A percentile compares a stretch with the other conserved stretches of the same genome.
Evolutionary conservation across 192 early-diverging fungal species (phyloP).

Genomic region (Entophlyctis helioformis): DNA sequence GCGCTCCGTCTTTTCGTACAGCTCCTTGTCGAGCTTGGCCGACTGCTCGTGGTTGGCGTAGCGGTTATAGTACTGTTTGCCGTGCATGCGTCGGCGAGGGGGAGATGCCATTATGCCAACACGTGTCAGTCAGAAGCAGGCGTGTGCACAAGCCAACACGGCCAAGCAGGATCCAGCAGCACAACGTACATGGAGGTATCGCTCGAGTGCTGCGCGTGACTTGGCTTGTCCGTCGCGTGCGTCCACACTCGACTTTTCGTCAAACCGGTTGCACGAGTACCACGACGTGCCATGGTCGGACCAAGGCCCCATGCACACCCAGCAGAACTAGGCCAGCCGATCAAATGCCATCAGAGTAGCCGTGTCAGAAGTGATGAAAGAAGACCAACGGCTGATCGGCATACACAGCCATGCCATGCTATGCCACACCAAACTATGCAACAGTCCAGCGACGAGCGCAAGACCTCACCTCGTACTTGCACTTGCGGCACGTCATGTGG

Average conservation of each 20-base stretch:
- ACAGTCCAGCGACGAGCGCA: too few relatives aligned
- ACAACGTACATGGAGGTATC: constrained; percentile 82
- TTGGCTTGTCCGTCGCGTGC: constrained; percentile 81
- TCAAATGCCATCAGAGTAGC: constrained; percentile 1
- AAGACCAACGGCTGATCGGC: too few relatives aligned
- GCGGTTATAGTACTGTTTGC: constrained; percentile 88
- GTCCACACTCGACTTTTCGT: constrained; percentile 77
- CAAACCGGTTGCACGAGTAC: constrained; percentile 97
- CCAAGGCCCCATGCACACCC: constrained; percentile 99
- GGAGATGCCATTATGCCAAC: too few relatives aligned
- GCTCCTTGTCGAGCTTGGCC: constrained; percentile 68
- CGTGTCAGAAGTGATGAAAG: background rate
- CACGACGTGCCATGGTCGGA: constrained; percentile 87
- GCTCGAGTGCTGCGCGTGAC: constrained; percentile 72
- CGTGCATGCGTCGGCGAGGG: too few relatives aligned
- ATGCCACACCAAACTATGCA: too few relatives aligned
- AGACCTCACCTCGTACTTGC: constrained; percentile 92
- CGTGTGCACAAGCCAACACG: too few relatives aligned
- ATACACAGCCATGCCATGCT: too few relatives aligned
- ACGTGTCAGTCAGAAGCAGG: too few relatives aligned
- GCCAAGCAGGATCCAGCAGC: background rate
- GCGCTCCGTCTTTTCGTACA: constrained; percentile 74
- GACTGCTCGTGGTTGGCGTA: constrained; percentile 97
- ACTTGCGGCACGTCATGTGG: constrained; percentile 99
- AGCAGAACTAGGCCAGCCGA: constrained; percentile 61